Conservation (phyloP, 306 rosid species). For the Urtica urens region DNA sequence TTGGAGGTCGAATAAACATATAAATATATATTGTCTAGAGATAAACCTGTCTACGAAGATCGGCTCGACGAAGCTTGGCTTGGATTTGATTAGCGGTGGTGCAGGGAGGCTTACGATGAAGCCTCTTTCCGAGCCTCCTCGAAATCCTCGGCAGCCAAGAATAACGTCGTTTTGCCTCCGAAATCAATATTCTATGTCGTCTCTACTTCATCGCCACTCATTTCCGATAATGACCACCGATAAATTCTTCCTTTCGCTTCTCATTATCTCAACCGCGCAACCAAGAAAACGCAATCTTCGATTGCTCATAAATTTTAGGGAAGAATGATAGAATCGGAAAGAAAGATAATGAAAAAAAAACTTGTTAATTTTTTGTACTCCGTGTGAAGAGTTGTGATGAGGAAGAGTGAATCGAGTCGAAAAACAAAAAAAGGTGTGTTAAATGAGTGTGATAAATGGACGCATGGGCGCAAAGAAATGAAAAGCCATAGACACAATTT, state of each 20-base stretch:
- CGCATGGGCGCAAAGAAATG: not conserved
- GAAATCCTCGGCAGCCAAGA: slow-evolving; percentile 59
- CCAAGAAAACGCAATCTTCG: not conserved
- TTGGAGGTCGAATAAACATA: too few species aligned
- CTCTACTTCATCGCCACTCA: slow-evolving; percentile 1
- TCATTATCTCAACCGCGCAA: too few species aligned
- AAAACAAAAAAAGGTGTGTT: too few species aligned
- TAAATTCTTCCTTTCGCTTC: too few species aligned
- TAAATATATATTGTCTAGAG: too few species aligned
- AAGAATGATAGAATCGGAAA: too few species aligned
- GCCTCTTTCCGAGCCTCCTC: slow-evolving; percentile 58
- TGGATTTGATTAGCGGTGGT: slow-evolving; percentile 78
- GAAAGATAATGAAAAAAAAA: too few species aligned
- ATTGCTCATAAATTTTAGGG: too few species aligned
- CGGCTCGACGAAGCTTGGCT: slow-evolving; percentile 75
- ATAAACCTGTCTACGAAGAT: slow-evolving; percentile 84
- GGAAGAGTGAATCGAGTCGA: too few species aligned
- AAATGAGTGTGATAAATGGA: not conserved
- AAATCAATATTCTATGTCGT: not conserved
- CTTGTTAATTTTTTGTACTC: too few species aligned
- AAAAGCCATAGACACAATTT: too few species aligned
- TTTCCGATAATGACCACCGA: not conserved
- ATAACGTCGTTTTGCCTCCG: slow-evolving; percentile 18
- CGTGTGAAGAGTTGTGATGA: not conserved
- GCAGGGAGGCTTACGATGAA: slow-evolving; percentile 58